Evolutionary conservation across 371 early-diverging fungal species (phyloP).

Genomic region (Lichtheimia hyalospora): DNA sequence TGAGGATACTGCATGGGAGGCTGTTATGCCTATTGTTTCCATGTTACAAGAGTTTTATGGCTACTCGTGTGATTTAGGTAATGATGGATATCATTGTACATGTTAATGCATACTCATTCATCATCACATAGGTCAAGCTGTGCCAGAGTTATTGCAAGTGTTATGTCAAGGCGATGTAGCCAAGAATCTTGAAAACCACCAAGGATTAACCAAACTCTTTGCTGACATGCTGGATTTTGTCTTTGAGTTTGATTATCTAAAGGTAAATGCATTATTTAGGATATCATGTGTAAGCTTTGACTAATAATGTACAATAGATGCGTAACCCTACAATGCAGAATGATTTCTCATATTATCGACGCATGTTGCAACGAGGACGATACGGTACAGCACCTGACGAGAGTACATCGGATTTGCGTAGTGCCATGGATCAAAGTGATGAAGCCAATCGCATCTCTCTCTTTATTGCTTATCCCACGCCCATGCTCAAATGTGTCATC

Average conservation of each 20-base stretch:
- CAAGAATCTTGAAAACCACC: slow-evolving; percentile 71
- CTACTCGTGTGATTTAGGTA: slow-evolving; percentile 75
- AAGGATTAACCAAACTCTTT: slow-evolving; percentile 76
- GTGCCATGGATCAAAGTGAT: slow-evolving; percentile 78
- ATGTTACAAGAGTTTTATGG: slow-evolving; percentile 66
- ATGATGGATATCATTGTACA: not conserved
- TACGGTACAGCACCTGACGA: slow-evolving; percentile 11
- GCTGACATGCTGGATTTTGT: slow-evolving; percentile 87
- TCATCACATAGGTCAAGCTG: slow-evolving; percentile 57
- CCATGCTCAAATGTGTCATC: slow-evolving; percentile 87
- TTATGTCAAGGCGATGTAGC: slow-evolving; percentile 72
- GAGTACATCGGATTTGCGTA: slow-evolving; percentile 41
- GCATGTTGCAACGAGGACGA: slow-evolving; percentile 77
- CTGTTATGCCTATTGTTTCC: slow-evolving; percentile 80
- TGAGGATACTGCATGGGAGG: slow-evolving; percentile 87
- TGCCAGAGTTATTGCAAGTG: slow-evolving; percentile 73
- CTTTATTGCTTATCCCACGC: slow-evolving; percentile 94
- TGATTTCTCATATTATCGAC: slow-evolving; percentile 94
- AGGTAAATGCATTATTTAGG: slow-evolving; percentile 49
- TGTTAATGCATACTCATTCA: not conserved
- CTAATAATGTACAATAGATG: slow-evolving; percentile 54
- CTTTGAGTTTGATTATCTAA: slow-evolving; percentile 88
- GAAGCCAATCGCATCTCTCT: slow-evolving; percentile 91
- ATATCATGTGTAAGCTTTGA: not conserved
- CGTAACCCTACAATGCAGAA: slow-evolving; percentile 91